Conservation (phyloP, 2,329 filamentous ascomycete species). For the Sarocladium strictum region DNA sequence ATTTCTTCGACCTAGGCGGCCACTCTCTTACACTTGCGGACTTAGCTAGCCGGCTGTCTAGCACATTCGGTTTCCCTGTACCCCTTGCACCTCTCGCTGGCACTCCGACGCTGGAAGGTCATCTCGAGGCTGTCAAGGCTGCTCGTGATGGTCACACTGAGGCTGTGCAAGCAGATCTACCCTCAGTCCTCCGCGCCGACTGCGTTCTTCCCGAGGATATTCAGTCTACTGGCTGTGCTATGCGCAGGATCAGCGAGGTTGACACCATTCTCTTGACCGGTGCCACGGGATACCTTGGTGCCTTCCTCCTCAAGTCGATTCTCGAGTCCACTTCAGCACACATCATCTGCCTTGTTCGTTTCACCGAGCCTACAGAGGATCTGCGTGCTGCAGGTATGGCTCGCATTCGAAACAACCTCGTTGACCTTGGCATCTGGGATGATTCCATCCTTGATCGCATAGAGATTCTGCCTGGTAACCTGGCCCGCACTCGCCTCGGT, state of each 20-base stretch:
- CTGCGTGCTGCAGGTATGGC: slow-evolving; percentile 63
- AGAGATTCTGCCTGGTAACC: slow-evolving; percentile 67
- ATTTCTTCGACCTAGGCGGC: slow-evolving; percentile 76
- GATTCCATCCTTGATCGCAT: slow-evolving; percentile 74
- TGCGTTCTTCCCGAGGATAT: slow-evolving; percentile 66
- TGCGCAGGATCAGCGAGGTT: slow-evolving; percentile 57
- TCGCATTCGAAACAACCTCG: slow-evolving; percentile 66
- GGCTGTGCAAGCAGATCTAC: slow-evolving; percentile 69
- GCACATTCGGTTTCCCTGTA: slow-evolving; percentile 66
- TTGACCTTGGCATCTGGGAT: slow-evolving; percentile 73
- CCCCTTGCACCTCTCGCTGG: slow-evolving; percentile 66
- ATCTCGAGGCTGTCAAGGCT: slow-evolving; percentile 63
- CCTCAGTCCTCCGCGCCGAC: slow-evolving; percentile 62
- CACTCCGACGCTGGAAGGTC: slow-evolving; percentile 65
- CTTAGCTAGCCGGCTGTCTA: slow-evolving; percentile 63
- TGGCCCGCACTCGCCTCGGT: slow-evolving; percentile 63
- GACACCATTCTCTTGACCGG: slow-evolving; percentile 67
- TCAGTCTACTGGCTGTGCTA: slow-evolving; percentile 44
- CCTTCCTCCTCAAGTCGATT: slow-evolving; percentile 65
- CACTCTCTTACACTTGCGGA: slow-evolving; percentile 75
- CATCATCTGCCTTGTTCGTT: slow-evolving; percentile 69
- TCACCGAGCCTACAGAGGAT: slow-evolving; percentile 59
- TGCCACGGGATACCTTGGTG: slow-evolving; percentile 70
- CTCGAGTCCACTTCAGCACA: slow-evolving; percentile 62
- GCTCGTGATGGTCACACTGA: slow-evolving; percentile 68